A percentile compares a stretch with the other conserved stretches of the same genome.
Evolutionary conservation across 2,329 filamentous ascomycete genomes (phyloP).

Genomic region (Neonectria sp.): DNA sequence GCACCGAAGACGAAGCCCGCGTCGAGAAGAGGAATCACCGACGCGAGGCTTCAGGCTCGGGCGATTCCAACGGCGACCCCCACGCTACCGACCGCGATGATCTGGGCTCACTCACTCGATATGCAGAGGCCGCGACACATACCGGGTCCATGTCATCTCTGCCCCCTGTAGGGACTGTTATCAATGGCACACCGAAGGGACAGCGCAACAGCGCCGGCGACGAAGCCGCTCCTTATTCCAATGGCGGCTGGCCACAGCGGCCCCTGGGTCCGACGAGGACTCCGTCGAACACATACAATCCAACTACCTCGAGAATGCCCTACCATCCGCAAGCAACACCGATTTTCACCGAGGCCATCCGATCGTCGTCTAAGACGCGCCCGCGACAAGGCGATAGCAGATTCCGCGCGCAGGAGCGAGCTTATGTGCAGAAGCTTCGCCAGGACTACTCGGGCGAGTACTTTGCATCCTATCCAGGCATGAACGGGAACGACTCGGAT

Average conservation of each 20-base stretch:
- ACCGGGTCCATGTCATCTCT: conserved; percentile 61
- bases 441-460: conserved; percentile 78
- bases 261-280: conserved; percentile 80
- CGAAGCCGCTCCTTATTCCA: conserved; percentile 49
- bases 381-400: conserved; percentile 61
- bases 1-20: conserved; percentile 61
- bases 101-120: conserved; percentile 60
- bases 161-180: conserved; percentile 51
- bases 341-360: conserved; percentile 60
- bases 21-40: conserved; percentile 59
- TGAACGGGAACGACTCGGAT: conserved; percentile 83
- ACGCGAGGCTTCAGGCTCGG: conserved; percentile 40
- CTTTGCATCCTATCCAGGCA: conserved; percentile 75
- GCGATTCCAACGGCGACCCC: conserved; percentile 55
- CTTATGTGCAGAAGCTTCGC: conserved; percentile 92
- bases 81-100: conserved; percentile 66
- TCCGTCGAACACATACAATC: conserved; percentile 85
- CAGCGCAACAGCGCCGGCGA: conserved; percentile 54
- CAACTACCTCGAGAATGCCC: conserved; percentile 71
- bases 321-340: conserved; percentile 58
- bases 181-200: conserved; percentile 60
- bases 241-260: conserved; percentile 69
- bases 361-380: conserved; percentile 69
- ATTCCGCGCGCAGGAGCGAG: conserved; percentile 82
- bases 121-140: conserved; percentile 58